A percentile compares a stretch with the other conserved stretches of the same genome.
Evolutionary conservation across 495 filamentous ascomycete genomes (phyloP).

Genomic region (Xylaria cubensis): DNA sequence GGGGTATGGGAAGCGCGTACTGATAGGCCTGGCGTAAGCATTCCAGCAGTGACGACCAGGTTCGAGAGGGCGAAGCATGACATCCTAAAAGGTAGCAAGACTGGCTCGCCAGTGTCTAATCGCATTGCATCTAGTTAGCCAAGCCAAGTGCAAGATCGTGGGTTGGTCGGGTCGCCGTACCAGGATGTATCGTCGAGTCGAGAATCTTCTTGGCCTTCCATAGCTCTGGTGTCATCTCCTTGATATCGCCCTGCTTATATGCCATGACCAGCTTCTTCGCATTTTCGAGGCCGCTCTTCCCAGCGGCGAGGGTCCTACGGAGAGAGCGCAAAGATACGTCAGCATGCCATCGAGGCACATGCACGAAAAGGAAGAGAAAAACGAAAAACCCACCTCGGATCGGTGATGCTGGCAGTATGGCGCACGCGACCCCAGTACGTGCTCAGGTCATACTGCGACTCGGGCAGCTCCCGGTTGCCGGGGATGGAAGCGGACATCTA

Average conservation of each 20-base stretch:
- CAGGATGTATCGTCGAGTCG: conserved; percentile 93
- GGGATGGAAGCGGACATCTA: conserved; percentile 90
- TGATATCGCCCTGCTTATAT: conserved; percentile 82
- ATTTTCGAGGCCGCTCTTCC: conserved; percentile 74
- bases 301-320: conserved; percentile 79
- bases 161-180: too few relatives aligned
- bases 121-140: conserved; percentile 29
- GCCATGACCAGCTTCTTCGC: conserved; percentile 77
- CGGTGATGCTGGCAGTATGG: conserved; percentile 87
- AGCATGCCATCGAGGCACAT: not conserved
- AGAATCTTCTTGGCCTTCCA: conserved; percentile 97
- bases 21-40: conserved; percentile 86
- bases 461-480: conserved; percentile 82
- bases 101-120: conserved; percentile 86
- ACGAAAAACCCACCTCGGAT: conserved; percentile 94
- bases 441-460: conserved; percentile 87
- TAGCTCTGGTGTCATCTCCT: conserved; percentile 83
- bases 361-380: conserved; percentile 27
- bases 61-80: conserved; percentile 94
- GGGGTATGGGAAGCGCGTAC: conserved; percentile 49
- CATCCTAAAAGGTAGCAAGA: conserved; percentile 96
- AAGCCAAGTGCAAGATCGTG: conserved; percentile 30
- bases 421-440: conserved; percentile 95
- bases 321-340: not conserved
- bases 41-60: conserved; percentile 94